Evolutionary conservation across 192 early-diverging fungal species (phyloP).

Genomic region (Coemansia sp.): DNA sequence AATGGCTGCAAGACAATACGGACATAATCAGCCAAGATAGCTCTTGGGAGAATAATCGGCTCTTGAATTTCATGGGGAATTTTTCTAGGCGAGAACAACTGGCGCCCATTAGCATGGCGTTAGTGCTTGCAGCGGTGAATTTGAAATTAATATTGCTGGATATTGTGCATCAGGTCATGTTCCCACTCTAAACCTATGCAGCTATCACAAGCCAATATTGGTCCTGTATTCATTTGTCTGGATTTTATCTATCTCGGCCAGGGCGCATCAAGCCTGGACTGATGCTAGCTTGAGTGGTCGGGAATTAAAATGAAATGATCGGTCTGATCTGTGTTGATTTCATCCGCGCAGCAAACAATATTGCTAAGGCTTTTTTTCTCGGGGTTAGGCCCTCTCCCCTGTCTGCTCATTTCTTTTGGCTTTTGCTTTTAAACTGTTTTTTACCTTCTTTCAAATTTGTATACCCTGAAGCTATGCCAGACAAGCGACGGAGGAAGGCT

Average conservation of each 20-base stretch:
- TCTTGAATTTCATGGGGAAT: not conserved
- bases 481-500: not conserved
- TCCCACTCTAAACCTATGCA: not conserved
- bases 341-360: not conserved
- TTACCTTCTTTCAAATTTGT: not conserved
- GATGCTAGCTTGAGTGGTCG: not conserved
- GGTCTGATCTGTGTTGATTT: not conserved
- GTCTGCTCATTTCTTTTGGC: not conserved
- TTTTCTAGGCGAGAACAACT: not conserved
- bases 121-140: not conserved
- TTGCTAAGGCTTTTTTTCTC: not conserved
- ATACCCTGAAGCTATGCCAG: not conserved
- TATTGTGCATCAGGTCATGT: not conserved
- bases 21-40: not conserved
- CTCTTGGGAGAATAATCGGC: not conserved
- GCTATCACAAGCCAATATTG: not conserved
- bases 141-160: not conserved
- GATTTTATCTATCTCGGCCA: not conserved
- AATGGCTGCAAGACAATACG: not conserved
- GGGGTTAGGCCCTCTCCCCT: not conserved
- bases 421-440: not conserved
- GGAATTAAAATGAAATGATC: not conserved
- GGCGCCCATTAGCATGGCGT: not conserved
- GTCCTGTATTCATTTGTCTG: not conserved
- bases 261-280: not conserved